These are phyloP conservation scores for Lepidium africanum DNA, from an alignment of 345 rosid species.

Conservation along the genomic window DNA sequence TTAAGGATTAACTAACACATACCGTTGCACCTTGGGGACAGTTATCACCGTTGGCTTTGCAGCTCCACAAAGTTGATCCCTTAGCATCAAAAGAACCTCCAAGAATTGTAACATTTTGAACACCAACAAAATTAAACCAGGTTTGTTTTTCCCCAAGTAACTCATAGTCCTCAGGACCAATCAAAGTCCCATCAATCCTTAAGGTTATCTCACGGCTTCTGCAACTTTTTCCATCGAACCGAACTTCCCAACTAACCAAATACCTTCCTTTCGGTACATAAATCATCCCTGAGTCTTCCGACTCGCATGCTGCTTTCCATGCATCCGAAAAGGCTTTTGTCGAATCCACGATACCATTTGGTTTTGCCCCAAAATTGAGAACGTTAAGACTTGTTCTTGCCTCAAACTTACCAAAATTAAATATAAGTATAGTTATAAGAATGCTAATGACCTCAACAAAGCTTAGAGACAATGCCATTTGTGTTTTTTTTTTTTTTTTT, in stretches of 20 bases:
- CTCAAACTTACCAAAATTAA: neutral
- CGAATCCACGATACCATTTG: constrained; percentile 35
- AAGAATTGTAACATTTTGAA: constrained; percentile 35
- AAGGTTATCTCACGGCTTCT: constrained; percentile 33
- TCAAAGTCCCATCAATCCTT: constrained; percentile 39
- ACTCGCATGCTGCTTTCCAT: constrained; percentile 43
- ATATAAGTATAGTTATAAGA: neutral
- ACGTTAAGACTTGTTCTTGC: constrained; percentile 34
- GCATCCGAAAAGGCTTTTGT: constrained; percentile 36
- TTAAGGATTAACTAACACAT: neutral
- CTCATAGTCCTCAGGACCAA: constrained; percentile 39
- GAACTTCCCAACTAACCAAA: constrained; percentile 28
- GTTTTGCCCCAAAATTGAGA: constrained; percentile 36
- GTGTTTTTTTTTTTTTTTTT: neutral
- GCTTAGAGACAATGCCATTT: constrained; percentile 13
- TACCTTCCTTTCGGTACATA: constrained; percentile 44
- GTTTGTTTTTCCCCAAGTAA: constrained; percentile 27
- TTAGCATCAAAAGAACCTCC: constrained; percentile 55
- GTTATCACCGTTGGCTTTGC: constrained; percentile 30
- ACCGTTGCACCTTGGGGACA: constrained; percentile 64
- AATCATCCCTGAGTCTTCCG: constrained; percentile 10
- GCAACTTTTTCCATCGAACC: constrained; percentile 38
- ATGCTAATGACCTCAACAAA: neutral
- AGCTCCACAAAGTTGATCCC: constrained; percentile 50
- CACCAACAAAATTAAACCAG: constrained; percentile 46